phyloP scores from a whole-genome alignment of 371 early-diverging fungal genomes.

The Nematocida sp. region DNA sequence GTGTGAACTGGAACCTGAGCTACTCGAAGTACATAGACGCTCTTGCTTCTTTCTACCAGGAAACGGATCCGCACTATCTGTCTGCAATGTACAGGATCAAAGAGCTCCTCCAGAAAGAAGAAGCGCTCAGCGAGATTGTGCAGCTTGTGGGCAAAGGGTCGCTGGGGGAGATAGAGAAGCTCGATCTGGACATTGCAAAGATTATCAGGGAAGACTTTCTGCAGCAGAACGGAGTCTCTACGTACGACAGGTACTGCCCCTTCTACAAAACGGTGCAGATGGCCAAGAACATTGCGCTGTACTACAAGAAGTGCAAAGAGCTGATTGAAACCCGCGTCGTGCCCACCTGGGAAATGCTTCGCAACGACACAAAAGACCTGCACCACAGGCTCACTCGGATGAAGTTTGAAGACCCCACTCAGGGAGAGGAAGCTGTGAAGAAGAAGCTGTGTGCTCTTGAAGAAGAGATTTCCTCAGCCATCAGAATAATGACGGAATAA shows the following conservation, averaged over 20 bases:
- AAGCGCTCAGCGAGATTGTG: slow-evolving; percentile 95
- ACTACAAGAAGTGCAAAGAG: slow-evolving; percentile 78
- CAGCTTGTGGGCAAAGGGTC: slow-evolving; percentile 98
- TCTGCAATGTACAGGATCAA: slow-evolving; percentile 79
- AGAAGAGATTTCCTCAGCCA: background rate
- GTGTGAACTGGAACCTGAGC: slow-evolving; percentile 95
- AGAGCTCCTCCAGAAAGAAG: slow-evolving; percentile 96
- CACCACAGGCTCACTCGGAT: slow-evolving; percentile 89
- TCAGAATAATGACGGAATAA: slow-evolving; percentile 4
- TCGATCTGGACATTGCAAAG: slow-evolving; percentile 90
- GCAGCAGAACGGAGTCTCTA: slow-evolving; percentile 98
- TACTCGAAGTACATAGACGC: slow-evolving; percentile 97
- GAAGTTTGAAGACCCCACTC: slow-evolving; percentile 74
- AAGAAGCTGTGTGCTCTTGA: background rate
- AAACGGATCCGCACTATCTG: slow-evolving; percentile 82
- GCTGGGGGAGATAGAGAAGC: slow-evolving; percentile 93
- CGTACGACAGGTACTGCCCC: slow-evolving; percentile 97
- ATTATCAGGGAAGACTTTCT: slow-evolving; percentile 98
- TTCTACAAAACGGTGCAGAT: slow-evolving; percentile 96
- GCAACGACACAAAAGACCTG: slow-evolving; percentile 80
- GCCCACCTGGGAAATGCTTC: slow-evolving; percentile 78
- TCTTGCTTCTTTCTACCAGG: slow-evolving; percentile 86
- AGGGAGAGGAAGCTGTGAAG: slow-evolving; percentile 18
- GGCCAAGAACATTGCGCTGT: slow-evolving; percentile 90
- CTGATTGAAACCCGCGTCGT: slow-evolving; percentile 57